These are phyloP conservation scores for Diaporthe caulivora DNA, from an alignment of 2,329 filamentous ascomycete species.

Conservation along the genomic window DNA sequence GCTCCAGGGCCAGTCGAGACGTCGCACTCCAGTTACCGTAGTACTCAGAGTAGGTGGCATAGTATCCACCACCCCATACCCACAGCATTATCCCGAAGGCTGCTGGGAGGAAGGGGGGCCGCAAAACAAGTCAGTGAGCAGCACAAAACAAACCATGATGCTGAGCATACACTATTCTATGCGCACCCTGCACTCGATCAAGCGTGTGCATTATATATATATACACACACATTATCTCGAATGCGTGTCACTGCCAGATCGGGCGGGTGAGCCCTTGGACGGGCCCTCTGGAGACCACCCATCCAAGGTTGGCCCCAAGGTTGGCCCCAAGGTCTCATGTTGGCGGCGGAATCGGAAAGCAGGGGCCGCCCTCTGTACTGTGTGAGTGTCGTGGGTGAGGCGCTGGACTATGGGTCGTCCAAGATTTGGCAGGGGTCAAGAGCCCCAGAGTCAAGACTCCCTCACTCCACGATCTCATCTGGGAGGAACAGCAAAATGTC, in stretches of 20 bases:
- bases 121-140: neutral
- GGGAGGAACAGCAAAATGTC: conserved; percentile 18
- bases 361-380: conserved; percentile 36
- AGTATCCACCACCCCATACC: conserved; percentile 17
- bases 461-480: conserved; percentile 37
- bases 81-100: neutral
- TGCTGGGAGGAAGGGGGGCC: neutral
- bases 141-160: neutral
- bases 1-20: conserved; percentile 16
- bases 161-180: neutral
- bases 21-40: conserved; percentile 17
- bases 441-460: conserved; percentile 32
- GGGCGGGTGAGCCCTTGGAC: neutral
- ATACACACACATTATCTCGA: too few species aligned
- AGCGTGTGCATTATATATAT: too few species aligned
- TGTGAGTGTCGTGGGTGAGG: conserved; percentile 23
- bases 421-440: conserved; percentile 29
- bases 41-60: neutral
- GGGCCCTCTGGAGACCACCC: conserved; percentile 5
- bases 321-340: conserved; percentile 34
- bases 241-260: neutral
- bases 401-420: conserved; percentile 26
- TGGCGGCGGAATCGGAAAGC: conserved; percentile 38
- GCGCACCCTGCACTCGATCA: neutral
- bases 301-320: neutral